phyloP scores from a whole-genome alignment of 169 alveolate genomes.

The Eimeria mitis region DNA sequence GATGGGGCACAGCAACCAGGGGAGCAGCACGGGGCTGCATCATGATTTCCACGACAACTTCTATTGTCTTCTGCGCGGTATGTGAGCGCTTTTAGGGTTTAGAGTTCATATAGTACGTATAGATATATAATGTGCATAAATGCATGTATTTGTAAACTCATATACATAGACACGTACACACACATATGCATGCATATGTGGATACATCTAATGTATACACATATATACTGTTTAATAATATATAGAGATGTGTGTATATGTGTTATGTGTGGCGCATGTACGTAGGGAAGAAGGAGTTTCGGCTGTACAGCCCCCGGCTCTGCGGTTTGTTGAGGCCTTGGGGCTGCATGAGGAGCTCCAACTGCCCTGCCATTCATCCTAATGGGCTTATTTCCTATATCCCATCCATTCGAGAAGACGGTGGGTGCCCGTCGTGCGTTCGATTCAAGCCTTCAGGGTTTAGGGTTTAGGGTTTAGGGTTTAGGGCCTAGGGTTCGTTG shows the following conservation, averaged over 20 bases:
- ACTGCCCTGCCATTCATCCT: neutral
- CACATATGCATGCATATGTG: neutral
- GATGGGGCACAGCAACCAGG: slow-evolving; percentile 65
- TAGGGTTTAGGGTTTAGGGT: neutral
- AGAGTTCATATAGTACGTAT: neutral
- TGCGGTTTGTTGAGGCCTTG: neutral
- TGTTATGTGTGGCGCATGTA: neutral
- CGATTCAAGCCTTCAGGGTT: neutral
- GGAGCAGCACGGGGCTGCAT: slow-evolving; percentile 83
- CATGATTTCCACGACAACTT: slow-evolving; percentile 84
- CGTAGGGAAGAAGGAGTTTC: slow-evolving; percentile 45
- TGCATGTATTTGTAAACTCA: too few species aligned
- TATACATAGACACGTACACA: neutral
- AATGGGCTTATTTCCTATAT: slow-evolving; percentile 59
- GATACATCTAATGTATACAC: neutral
- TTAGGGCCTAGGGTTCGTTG: neutral
- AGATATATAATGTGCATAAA: too few species aligned
- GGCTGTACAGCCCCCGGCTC: slow-evolving; percentile 76
- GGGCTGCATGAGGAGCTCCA: neutral
- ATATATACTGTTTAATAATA: too few species aligned
- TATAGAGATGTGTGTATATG: neutral
- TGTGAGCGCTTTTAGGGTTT: too few species aligned
- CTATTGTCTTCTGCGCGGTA: slow-evolving; percentile 74
- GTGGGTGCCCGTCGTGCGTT: neutral
- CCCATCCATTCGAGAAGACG: slow-evolving; percentile 62